A percentile compares a stretch with the other conserved stretches of the same genome.
Conservation (phyloP, 345 rosid genomes). For the Anastatica hierochuntica region DNA sequence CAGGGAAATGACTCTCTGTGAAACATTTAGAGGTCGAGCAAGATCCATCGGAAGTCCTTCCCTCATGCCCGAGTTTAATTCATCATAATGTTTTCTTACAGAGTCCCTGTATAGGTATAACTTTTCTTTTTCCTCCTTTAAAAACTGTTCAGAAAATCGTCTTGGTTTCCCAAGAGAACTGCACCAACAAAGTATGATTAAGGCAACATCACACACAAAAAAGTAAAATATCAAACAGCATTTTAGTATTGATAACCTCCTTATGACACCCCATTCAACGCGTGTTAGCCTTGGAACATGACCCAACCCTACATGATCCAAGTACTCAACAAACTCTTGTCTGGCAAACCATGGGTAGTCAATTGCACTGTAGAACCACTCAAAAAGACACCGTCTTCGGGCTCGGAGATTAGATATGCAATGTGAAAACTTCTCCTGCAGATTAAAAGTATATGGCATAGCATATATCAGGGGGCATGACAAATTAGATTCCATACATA, state of each 20-base stretch:
- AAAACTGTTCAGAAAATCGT: slow-evolving; percentile 63
- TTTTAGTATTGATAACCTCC: slow-evolving; percentile 37
- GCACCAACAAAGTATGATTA: slow-evolving; percentile 20
- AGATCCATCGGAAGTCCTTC: slow-evolving; percentile 84
- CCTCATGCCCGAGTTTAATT: slow-evolving; percentile 50
- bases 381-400: slow-evolving; percentile 62
- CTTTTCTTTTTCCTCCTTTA: slow-evolving; percentile 79
- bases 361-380: slow-evolving; percentile 77
- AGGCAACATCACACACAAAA: slow-evolving; percentile 1
- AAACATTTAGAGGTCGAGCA: slow-evolving; percentile 65
- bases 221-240: slow-evolving; percentile 1
- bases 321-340: slow-evolving; percentile 79
- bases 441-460: slow-evolving; percentile 5
- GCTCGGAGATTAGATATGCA: slow-evolving; percentile 44
- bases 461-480: slow-evolving; percentile 12
- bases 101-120: slow-evolving; percentile 62
- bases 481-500: slow-evolving; percentile 17
- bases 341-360: slow-evolving; percentile 90
- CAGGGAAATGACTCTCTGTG: slow-evolving; percentile 57
- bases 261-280: slow-evolving; percentile 87
- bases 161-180: slow-evolving; percentile 87
- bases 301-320: slow-evolving; percentile 78
- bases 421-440: slow-evolving; percentile 55
- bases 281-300: slow-evolving; percentile 79
- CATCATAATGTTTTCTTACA: slow-evolving; percentile 63